These are phyloP conservation scores for Lepidium campestre DNA, from an alignment of 441 rosid genomes.

Conservation along the genomic window DNA sequence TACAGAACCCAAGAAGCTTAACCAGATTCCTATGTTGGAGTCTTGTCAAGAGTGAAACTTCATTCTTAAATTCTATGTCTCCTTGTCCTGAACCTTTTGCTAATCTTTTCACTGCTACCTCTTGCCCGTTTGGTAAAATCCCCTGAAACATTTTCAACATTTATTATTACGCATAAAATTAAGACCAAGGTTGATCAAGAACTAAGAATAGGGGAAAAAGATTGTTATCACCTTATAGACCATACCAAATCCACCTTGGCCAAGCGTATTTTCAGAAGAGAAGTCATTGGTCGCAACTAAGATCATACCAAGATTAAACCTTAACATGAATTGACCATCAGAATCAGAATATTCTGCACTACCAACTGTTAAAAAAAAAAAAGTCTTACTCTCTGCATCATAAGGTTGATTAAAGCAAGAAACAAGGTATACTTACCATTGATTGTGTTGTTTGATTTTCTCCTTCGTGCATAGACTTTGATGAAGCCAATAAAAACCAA, in stretches of 20 bases:
- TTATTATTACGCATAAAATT: too few species aligned
- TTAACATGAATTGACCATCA: not conserved
- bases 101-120: conserved; percentile 46
- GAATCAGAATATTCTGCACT: not conserved
- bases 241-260: conserved; percentile 22
- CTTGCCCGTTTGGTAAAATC: conserved; percentile 28
- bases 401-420: not conserved
- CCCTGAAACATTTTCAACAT: too few species aligned
- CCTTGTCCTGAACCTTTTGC: conserved; percentile 35
- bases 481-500: not conserved
- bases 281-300: not conserved
- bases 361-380: not conserved
- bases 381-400: not conserved
- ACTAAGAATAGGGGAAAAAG: too few species aligned
- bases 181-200: too few species aligned
- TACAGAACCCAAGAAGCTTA: conserved; percentile 39
- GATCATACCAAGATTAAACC: not conserved
- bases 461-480: not conserved
- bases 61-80: conserved; percentile 41
- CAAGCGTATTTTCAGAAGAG: conserved; percentile 10
- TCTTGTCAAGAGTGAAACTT: conserved; percentile 38
- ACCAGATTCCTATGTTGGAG: conserved; percentile 54
- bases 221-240: conserved; percentile 19
- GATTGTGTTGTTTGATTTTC: not conserved
- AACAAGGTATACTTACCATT: not conserved